phyloP scores from a whole-genome alignment of 805 yeast genomes.

The Kazachstania africana region DNA sequence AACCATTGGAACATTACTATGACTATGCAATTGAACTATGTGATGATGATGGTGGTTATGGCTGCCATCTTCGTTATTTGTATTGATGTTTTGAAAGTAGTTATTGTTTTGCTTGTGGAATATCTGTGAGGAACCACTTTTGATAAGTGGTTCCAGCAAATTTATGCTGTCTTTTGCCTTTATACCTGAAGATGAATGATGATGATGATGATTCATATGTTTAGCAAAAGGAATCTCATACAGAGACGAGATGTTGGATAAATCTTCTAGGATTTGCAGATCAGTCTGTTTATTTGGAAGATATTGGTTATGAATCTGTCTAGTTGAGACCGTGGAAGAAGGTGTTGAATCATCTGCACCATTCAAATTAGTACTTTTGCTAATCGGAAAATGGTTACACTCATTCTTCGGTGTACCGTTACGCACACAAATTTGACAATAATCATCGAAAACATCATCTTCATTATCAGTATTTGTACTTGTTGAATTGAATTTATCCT shows the following conservation, averaged over 20 bases:
- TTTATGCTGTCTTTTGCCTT: constrained; percentile 4
- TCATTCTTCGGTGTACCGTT: too few relatives aligned
- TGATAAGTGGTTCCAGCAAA: constrained; percentile 7
- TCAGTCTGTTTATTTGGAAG: constrained; percentile 21
- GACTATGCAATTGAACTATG: constrained; percentile 28
- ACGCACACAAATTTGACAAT: constrained; percentile 25
- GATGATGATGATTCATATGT: constrained; percentile 20
- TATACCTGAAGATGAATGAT: constrained; percentile 1
- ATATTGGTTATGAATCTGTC: too few relatives aligned
- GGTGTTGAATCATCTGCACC: background rate
- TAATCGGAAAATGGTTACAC: background rate
- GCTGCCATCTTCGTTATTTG: background rate
- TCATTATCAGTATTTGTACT: constrained; percentile 1
- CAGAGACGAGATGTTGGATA: constrained; percentile 24
- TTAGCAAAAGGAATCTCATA: constrained; percentile 26
- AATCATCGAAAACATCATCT: constrained; percentile 24
- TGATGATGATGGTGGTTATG: constrained; percentile 29
- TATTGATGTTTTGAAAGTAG: background rate
- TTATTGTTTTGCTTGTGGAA: too few relatives aligned
- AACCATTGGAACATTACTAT: constrained; percentile 4
- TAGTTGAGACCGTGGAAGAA: background rate
- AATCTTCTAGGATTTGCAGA: constrained; percentile 22
- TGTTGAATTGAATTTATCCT: background rate
- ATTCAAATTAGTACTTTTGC: background rate
- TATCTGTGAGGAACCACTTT: background rate